Evolutionary conservation across 176 grass and related monocot genomes (phyloP), one percentile per base, ranked within the genome.

Genomic region (Aegilops umbellulata): DNA sequence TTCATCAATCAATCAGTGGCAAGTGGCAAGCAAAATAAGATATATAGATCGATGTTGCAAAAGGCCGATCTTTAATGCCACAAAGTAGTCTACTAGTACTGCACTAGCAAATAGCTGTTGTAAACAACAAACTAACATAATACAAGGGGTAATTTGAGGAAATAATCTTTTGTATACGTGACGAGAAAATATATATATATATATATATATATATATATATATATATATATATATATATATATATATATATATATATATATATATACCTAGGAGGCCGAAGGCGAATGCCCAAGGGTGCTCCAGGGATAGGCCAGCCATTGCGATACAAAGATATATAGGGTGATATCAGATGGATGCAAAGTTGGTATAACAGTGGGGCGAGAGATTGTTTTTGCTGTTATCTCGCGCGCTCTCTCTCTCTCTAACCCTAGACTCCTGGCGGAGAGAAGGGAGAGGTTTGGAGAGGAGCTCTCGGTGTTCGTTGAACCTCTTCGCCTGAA

Each of bases 221-320:
- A n/a, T n/a, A n/a, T n/a, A n/a, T n/a, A n/a, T n/a, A n/a, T n/a
- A n/a, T n/a, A n/a, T n/a, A n/a, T n/a, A n/a, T n/a, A n/a, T n/a
- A n/a, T n/a, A n/a, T n/a, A n/a, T n/a, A n/a, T n/a, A n/a, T n/a
- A n/a, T n/a, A n/a, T n/a, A n/a, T n/a, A n/a, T n/a, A n/a, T 51
- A 16, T 90, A 65, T 92, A 95, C 93, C 90, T 79, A 95, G 82
- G 60, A 95, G 80, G 76, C 93, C 93, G 72, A 95, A 95, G 7
- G 79, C 31, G 25, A 95, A 92, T 4, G 89, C 92, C 90, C 86
- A 92, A 12, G 92, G 92, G 12, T 94, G 90, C 3, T 94, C 70
- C 36, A 92, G 13, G 4, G 92, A 90, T 30, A 94, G 84, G 58
- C 90, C 87, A 27, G 77, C 84, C 92, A 94, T 94, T 69, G 49